Evolutionary conservation across 2,329 filamentous ascomycete genomes (phyloP), one percentile per base, ranked within the genome.

Genomic region (Davidsoniella neocaledoniae): DNA sequence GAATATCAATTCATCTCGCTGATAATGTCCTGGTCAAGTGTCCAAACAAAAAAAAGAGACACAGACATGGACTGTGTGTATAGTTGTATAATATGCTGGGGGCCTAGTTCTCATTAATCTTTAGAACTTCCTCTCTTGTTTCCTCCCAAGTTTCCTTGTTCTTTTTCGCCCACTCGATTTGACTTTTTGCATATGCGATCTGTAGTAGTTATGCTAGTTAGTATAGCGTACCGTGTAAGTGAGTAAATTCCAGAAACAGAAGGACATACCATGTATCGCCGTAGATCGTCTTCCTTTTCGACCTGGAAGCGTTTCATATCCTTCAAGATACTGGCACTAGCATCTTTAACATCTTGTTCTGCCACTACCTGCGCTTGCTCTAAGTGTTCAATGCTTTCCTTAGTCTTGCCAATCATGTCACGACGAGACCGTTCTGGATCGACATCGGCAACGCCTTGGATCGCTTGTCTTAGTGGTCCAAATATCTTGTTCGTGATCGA

Each of bases 401-500:
- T 80, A 1, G 91, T 98, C 72, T 95, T 96, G 38, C 90, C 88
- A 57, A 98, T 95, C 55, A 86, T 83, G 62, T 98, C 91, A 49
- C 91, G 76, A 48, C 91, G 75, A 41, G 88, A 94, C 55, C 88
- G 75, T 66, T 98, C 91, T 0, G 91, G 91, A 61, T 98, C 91
- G 40, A 93, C 86, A 62, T 98, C 91, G 1, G 91, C 90, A 58
- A 96, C 90, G 3, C 91, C 91, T 60, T 96, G 86, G 33, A 96
- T 86, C 0, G 91, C 91, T 65, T 98, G 90, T 50, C 86, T 93
- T 54, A 98, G 82, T 9, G 88, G 84, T 1, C 90, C 91, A 63
- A 98, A 96, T 48, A 98, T 86, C 67, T 90, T 94, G 60, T 79
- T 81, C 1, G 88, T 88, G 54, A 96, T 88, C 55, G 91, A 94